These are phyloP conservation scores for Colletotrichum sp. DNA, from an alignment of 2,329 filamentous ascomycete species.

Conservation along the genomic window DNA sequence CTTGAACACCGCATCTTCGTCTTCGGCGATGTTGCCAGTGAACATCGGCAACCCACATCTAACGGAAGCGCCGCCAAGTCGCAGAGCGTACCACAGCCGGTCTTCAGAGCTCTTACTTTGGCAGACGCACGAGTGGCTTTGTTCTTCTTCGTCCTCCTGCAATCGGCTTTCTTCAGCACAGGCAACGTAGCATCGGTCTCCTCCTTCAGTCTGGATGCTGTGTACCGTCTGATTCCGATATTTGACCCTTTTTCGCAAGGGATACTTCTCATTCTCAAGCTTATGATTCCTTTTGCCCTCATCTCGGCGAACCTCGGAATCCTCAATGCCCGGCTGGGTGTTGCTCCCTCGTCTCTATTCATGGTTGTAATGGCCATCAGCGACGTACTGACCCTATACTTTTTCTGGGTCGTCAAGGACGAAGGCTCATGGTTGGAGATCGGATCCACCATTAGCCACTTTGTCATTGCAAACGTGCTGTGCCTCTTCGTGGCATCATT, in stretches of 20 bases:
- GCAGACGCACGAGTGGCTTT: conserved; percentile 88
- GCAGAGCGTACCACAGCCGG: not conserved
- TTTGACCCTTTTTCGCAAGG: conserved; percentile 95
- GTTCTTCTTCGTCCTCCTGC: conserved; percentile 94
- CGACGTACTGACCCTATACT: conserved; percentile 91
- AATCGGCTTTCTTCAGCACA: conserved; percentile 96
- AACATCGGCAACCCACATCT: not conserved
- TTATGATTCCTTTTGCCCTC: conserved; percentile 91
- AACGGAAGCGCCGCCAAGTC: not conserved
- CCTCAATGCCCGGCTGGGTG: conserved; percentile 81
- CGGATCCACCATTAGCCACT: conserved; percentile 94
- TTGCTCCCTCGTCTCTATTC: conserved; percentile 88
- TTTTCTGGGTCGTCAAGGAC: conserved; percentile 97
- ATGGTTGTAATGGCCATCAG: conserved; percentile 93
- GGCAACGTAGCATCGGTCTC: conserved; percentile 95
- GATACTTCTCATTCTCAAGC: conserved; percentile 83
- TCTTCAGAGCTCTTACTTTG: conserved; percentile 72
- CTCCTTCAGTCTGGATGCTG: conserved; percentile 91
- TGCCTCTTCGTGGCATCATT: conserved; percentile 90
- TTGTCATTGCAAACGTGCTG: conserved; percentile 86
- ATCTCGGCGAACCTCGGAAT: conserved; percentile 95
- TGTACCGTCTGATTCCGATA: conserved; percentile 83
- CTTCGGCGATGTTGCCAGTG: not conserved
- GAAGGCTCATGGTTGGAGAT: conserved; percentile 98
- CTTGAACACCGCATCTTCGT: conserved; percentile 76